Conservation (phyloP, 805 yeast species). For the Candida morakotiae region DNA sequence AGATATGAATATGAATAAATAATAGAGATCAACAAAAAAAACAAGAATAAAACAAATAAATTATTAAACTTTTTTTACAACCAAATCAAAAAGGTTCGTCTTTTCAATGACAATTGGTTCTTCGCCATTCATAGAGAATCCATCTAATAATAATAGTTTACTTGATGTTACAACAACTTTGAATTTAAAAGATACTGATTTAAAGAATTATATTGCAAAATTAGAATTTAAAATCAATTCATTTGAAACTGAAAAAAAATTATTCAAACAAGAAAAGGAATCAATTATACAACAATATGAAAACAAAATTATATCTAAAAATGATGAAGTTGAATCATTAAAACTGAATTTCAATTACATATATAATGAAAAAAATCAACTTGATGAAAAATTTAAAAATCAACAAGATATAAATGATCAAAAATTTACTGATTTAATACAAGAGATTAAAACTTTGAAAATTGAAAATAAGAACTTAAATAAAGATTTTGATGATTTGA, state of each 20-base stretch:
- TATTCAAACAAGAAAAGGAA: slow-evolving; percentile 25
- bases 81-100: no score
- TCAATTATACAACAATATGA: slow-evolving; percentile 22
- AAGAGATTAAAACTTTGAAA: slow-evolving; percentile 15
- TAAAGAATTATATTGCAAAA: slow-evolving; percentile 13
- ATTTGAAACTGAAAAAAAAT: slow-evolving; percentile 29
- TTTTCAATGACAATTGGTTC: slow-evolving; percentile 14
- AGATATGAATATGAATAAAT: no score
- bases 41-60: not conserved
- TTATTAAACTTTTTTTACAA: no score
- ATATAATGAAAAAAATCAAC: slow-evolving; percentile 28
- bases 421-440: slow-evolving; percentile 14
- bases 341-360: slow-evolving; percentile 34
- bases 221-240: slow-evolving; percentile 31
- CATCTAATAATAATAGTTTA: slow-evolving; percentile 7
- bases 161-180: slow-evolving; percentile 13
- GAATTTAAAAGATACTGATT: slow-evolving; percentile 13
- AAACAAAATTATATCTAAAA: slow-evolving; percentile 24
- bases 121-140: slow-evolving; percentile 27
- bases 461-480: slow-evolving; percentile 14
- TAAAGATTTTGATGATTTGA: slow-evolving; percentile 13
- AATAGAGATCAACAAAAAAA: slow-evolving; percentile 5
- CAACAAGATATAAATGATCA: slow-evolving; percentile 22
- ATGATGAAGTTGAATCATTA: slow-evolving; percentile 26
- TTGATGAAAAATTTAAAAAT: slow-evolving; percentile 28